Conservation (phyloP, 2,329 filamentous ascomycete genomes). For the Fusarium pseudocircinatum region DNA sequence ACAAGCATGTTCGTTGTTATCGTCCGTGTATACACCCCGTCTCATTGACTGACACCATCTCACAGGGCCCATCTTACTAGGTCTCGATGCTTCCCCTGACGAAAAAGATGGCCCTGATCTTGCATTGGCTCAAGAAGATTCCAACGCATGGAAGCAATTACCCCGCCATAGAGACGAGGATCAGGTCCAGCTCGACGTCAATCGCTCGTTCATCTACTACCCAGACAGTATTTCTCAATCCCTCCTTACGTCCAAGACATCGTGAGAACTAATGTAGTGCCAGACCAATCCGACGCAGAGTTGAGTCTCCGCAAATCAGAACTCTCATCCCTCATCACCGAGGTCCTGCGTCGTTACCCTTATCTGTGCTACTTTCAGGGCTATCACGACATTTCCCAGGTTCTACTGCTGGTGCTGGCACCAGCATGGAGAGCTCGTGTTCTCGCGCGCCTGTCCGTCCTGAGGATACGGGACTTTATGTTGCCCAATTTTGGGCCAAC, state of each 20-base stretch:
- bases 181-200: slow-evolving; percentile 91
- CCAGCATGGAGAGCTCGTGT: slow-evolving; percentile 67
- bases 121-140: slow-evolving; percentile 14
- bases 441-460: slow-evolving; percentile 82
- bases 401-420: slow-evolving; percentile 86
- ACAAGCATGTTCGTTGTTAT: slow-evolving; percentile 75
- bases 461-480: slow-evolving; percentile 98
- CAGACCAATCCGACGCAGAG: slow-evolving; percentile 75
- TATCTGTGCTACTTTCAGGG: slow-evolving; percentile 96
- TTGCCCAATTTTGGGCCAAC: slow-evolving; percentile 85
- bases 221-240: slow-evolving; percentile 69
- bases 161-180: slow-evolving; percentile 86
- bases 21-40: background rate
- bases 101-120: slow-evolving; percentile 19
- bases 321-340: slow-evolving; percentile 81
- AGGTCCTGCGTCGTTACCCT: slow-evolving; percentile 82
- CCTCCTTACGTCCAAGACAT: background rate
- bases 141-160: slow-evolving; percentile 66
- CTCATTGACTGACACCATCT: slow-evolving; percentile 22
- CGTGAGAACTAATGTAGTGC: slow-evolving; percentile 8
- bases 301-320: slow-evolving; percentile 77
- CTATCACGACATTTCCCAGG: slow-evolving; percentile 98
- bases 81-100: slow-evolving; percentile 41
- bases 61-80: slow-evolving; percentile 71
- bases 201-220: slow-evolving; percentile 98